These are phyloP conservation scores for Alternaria rosae DNA, from an alignment of 2,329 filamentous ascomycete species.

Conservation along the genomic window DNA sequence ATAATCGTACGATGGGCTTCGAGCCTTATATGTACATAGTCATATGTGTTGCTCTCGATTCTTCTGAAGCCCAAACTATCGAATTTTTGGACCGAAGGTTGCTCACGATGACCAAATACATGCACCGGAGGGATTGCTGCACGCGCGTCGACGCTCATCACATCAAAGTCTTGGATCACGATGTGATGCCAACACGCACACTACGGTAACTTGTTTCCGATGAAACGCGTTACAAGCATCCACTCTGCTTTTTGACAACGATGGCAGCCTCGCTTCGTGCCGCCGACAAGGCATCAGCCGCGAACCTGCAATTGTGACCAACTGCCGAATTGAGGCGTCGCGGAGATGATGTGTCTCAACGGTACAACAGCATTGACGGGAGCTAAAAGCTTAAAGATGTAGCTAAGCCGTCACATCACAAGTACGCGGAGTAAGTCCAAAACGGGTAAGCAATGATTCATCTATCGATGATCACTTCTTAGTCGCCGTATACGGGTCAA, in stretches of 20 bases:
- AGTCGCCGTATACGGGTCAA: not conserved
- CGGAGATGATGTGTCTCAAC: not conserved
- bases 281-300: conserved; percentile 1
- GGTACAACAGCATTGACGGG: not conserved
- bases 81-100: not conserved
- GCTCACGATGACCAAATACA: not conserved
- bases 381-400: not conserved
- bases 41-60: not conserved
- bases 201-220: conserved; percentile 1
- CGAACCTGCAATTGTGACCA: conserved; percentile 9
- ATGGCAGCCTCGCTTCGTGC: not conserved
- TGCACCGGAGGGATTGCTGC: not conserved
- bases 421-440: not conserved
- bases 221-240: conserved; percentile 8
- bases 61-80: not conserved
- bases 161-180: not conserved
- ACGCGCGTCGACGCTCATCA: not conserved
- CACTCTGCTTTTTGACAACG: not conserved
- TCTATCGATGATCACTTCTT: not conserved
- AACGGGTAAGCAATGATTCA: not conserved
- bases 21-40: not conserved
- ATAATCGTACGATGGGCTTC: not conserved
- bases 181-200: not conserved
- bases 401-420: not conserved
- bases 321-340: not conserved